Conservation (phyloP, 192 early-diverging fungal species). For the Mortierella antarctica region DNA sequence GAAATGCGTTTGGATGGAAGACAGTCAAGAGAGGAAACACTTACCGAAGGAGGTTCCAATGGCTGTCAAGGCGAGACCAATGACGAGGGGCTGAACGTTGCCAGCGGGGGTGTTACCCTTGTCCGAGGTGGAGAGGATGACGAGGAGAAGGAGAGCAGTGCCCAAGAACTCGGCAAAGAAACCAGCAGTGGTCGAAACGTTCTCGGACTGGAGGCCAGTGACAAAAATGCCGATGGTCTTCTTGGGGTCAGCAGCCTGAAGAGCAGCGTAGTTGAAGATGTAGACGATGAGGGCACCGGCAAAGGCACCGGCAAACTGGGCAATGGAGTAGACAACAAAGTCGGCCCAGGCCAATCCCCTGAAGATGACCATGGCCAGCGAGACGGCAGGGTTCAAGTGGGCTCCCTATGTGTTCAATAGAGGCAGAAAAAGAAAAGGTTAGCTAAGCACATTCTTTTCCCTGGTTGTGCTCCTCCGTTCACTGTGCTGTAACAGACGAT, state of each 20-base stretch:
- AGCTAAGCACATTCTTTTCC: no score
- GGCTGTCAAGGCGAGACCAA: slow-evolving; percentile 69
- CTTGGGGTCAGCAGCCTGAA: slow-evolving; percentile 59
- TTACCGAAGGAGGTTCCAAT: slow-evolving; percentile 71
- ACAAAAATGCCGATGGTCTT: slow-evolving; percentile 48
- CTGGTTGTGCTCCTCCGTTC: no score
- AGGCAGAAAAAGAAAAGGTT: neutral
- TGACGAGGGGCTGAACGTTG: slow-evolving; percentile 64
- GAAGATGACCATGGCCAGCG: slow-evolving; percentile 71
- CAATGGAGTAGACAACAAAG: slow-evolving; percentile 69
- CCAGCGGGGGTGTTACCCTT: slow-evolving; percentile 66
- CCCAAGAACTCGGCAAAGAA: slow-evolving; percentile 75
- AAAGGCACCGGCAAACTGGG: slow-evolving; percentile 80
- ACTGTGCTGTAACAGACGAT: no score
- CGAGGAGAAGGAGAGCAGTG: slow-evolving; percentile 72
- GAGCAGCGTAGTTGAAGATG: slow-evolving; percentile 67
- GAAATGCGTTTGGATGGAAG: no score
- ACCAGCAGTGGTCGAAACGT: slow-evolving; percentile 63
- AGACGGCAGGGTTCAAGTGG: slow-evolving; percentile 84
- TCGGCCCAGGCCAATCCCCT: slow-evolving; percentile 77
- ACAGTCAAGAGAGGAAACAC: no score
- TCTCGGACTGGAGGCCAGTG: slow-evolving; percentile 30
- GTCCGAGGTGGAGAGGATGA: slow-evolving; percentile 68
- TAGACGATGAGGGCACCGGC: slow-evolving; percentile 76
- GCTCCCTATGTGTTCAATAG: slow-evolving; percentile 60